These are phyloP conservation scores for Tieghemiomyces parasiticus DNA, from an alignment of 192 early-diverging fungal species.

Conservation along the genomic window DNA sequence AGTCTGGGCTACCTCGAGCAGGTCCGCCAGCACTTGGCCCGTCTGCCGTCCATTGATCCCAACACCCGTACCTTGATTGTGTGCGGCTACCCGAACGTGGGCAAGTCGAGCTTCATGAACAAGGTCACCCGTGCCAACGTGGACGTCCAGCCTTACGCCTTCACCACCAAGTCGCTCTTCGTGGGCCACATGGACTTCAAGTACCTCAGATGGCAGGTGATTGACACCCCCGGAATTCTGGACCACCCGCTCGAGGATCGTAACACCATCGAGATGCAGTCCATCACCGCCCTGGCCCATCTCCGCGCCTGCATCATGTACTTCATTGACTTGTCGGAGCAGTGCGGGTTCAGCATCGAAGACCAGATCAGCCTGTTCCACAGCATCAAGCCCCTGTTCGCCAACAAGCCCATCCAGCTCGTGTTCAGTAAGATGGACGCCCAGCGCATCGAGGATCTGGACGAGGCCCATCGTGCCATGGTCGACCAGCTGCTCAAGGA, in stretches of 20 bases:
- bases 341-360: slow-evolving; percentile 92
- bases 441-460: slow-evolving; percentile 62
- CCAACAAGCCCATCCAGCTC: slow-evolving; percentile 92
- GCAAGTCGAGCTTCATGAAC: slow-evolving; percentile 97
- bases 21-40: slow-evolving; percentile 97
- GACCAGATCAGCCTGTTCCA: slow-evolving; percentile 85
- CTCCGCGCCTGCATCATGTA: slow-evolving; percentile 89
- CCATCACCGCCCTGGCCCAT: slow-evolving; percentile 97
- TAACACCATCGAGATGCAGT: slow-evolving; percentile 99
- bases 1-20: slow-evolving; percentile 93
- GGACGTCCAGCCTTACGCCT: slow-evolving; percentile 99
- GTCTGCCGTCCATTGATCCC: slow-evolving; percentile 97
- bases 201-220: slow-evolving; percentile 99
- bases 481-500: slow-evolving; percentile 57
- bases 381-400: slow-evolving; percentile 95
- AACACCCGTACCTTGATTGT: slow-evolving; percentile 98
- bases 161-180: slow-evolving; percentile 99
- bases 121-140: slow-evolving; percentile 98
- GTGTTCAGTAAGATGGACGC: slow-evolving; percentile 96
- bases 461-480: slow-evolving; percentile 48
- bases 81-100: slow-evolving; percentile 99
- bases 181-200: slow-evolving; percentile 99
- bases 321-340: slow-evolving; percentile 96
- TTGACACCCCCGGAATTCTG: slow-evolving; percentile 98
- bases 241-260: slow-evolving; percentile 98